Conservation (phyloP, 1,284 basidiomycete genomes). For the Ceratobasidium sp. region DNA sequence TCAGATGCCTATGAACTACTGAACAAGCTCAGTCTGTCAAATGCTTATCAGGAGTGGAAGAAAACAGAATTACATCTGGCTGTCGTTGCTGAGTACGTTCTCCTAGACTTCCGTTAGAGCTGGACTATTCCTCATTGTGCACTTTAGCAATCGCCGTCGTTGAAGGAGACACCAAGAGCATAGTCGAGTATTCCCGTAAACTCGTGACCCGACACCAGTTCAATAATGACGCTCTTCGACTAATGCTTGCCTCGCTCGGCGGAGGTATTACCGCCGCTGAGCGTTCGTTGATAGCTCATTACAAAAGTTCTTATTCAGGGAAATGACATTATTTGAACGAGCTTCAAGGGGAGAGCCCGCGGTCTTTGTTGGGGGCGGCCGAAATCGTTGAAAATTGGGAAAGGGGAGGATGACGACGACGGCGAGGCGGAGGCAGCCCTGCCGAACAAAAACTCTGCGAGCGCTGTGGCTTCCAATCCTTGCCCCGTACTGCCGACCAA, state of each 20-base stretch:
- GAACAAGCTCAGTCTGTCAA: conserved; percentile 78
- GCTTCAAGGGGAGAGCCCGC: conserved; percentile 45
- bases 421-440: conserved; percentile 40
- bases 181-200: conserved; percentile 77
- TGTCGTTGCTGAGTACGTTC: conserved; percentile 74
- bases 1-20: conserved; percentile 82
- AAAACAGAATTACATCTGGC: conserved; percentile 73
- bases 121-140: conserved; percentile 5
- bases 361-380: conserved; percentile 33
- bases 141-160: conserved; percentile 71
- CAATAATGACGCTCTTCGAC: conserved; percentile 81
- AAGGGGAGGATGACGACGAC: conserved; percentile 42
- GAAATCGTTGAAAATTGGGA: conserved; percentile 42
- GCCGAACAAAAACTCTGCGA: conserved; percentile 45
- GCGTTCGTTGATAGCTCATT: conserved; percentile 77
- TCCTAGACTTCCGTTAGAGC: conserved; percentile 1
- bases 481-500: conserved; percentile 64
- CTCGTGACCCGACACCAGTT: conserved; percentile 74
- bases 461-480: conserved; percentile 40
- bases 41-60: conserved; percentile 71
- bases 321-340: conserved; percentile 50
- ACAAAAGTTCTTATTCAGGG: conserved; percentile 69
- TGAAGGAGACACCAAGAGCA: conserved; percentile 61
- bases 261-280: conserved; percentile 69
- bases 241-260: conserved; percentile 73